Conservation (phyloP, 768 basidiomycete species). For the Boletus insuetus region DNA sequence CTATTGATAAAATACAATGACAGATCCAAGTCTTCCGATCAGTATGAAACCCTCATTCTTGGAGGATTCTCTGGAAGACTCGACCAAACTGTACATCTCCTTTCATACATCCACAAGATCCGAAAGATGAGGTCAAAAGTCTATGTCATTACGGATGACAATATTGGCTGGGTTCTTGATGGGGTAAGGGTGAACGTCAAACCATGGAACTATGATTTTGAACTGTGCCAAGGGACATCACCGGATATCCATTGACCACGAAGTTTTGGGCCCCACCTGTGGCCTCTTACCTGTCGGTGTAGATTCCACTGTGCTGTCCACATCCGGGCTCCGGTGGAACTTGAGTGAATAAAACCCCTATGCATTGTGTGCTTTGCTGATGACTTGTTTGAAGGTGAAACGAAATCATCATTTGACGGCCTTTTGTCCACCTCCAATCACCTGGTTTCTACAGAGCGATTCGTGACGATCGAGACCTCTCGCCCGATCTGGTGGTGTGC, state of each 20-base stretch:
- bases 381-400: conserved; percentile 41
- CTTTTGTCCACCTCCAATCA: conserved; percentile 94
- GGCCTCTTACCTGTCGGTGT: conserved; percentile 93
- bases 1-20: not conserved
- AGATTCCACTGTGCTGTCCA: conserved; percentile 72
- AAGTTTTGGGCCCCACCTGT: conserved; percentile 79
- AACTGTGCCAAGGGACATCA: conserved; percentile 69
- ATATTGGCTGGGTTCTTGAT: conserved; percentile 86
- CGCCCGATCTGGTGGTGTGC: conserved; percentile 90
- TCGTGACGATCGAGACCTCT: conserved; percentile 73
- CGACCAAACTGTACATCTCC: conserved; percentile 90
- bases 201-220: not conserved
- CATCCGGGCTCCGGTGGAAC: conserved; percentile 87
- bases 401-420: conserved; percentile 77
- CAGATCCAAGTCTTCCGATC: conserved; percentile 14
- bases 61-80: conserved; percentile 90
- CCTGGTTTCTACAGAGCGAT: conserved; percentile 59
- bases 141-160: conserved; percentile 87
- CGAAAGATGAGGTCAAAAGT: conserved; percentile 55
- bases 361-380: conserved; percentile 3
- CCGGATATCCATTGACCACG: conserved; percentile 69
- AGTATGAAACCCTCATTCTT: conserved; percentile 73
- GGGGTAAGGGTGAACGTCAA: conserved; percentile 43
- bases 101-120: conserved; percentile 82
- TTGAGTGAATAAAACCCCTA: conserved; percentile 49